Evolutionary conservation across 257 asterid species (phyloP).

Genomic region (Ligustrum vulgare): DNA sequence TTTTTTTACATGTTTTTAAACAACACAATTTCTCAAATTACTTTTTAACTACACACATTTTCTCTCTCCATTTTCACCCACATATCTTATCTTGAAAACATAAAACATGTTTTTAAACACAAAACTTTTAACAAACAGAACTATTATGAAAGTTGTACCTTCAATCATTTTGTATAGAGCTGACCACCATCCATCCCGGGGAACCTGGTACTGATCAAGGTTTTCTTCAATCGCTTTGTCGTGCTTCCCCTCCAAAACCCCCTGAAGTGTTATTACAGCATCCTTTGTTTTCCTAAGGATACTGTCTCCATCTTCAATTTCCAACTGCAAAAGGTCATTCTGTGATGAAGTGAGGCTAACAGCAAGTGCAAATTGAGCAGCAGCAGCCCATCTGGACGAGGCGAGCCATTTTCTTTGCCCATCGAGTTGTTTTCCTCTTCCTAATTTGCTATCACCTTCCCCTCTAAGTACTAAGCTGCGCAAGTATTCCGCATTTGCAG

Average conservation of each 20-base stretch:
- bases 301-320: conserved; percentile 53
- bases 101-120: too few relatives aligned
- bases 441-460: conserved; percentile 33
- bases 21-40: too few relatives aligned
- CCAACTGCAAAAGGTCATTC: conserved; percentile 73
- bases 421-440: conserved; percentile 47
- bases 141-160: conserved; percentile 44
- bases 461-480: conserved; percentile 67
- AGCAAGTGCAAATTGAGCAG: conserved; percentile 83
- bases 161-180: conserved; percentile 79
- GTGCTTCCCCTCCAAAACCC: conserved; percentile 91
- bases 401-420: conserved; percentile 88
- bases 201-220: conserved; percentile 66
- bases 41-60: too few relatives aligned
- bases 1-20: too few relatives aligned
- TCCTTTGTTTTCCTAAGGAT: conserved; percentile 79
- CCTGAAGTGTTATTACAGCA: conserved; percentile 82
- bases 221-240: conserved; percentile 67
- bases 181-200: conserved; percentile 92
- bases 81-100: too few relatives aligned
- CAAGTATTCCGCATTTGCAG: conserved; percentile 85
- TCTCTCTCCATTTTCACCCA: too few relatives aligned
- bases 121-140: not conserved
- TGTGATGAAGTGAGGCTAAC: conserved; percentile 86
- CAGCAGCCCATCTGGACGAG: conserved; percentile 95